These are phyloP conservation scores for Pseudocercospora crystallina DNA, from an alignment of 2,329 filamentous ascomycete genomes.

Conservation along the genomic window DNA sequence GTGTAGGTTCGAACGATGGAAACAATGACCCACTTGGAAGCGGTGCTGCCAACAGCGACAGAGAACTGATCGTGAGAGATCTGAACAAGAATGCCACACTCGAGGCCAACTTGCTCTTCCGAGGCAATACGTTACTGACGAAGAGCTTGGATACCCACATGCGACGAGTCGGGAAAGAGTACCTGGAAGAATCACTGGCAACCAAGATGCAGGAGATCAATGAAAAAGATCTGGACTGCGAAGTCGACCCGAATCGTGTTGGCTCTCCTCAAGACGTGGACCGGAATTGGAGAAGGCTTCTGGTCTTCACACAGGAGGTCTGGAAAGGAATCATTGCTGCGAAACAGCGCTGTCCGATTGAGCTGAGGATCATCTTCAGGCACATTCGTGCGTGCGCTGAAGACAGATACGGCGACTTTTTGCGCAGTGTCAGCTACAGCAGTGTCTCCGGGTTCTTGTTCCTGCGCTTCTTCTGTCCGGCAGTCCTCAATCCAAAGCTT, in stretches of 20 bases:
- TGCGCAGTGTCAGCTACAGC: constrained; percentile 86
- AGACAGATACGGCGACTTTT: constrained; percentile 88
- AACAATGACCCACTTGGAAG: constrained; percentile 55
- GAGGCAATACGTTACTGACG: constrained; percentile 90
- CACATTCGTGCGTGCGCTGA: constrained; percentile 91
- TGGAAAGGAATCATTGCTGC: constrained; percentile 82
- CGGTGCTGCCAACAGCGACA: constrained; percentile 50
- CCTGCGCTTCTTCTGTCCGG: constrained; percentile 90
- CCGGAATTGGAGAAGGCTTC: constrained; percentile 77
- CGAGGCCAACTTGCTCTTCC: constrained; percentile 91
- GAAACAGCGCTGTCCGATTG: constrained; percentile 72
- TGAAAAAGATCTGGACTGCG: constrained; percentile 84
- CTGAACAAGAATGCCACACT: constrained; percentile 76
- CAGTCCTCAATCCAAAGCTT: constrained; percentile 92
- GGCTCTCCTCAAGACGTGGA: constrained; percentile 67
- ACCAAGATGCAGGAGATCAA: constrained; percentile 88
- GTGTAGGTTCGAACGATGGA: constrained; percentile 65
- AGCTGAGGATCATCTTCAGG: constrained; percentile 81
- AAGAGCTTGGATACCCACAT: constrained; percentile 94
- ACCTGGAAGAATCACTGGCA: constrained; percentile 81
- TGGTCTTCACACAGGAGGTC: constrained; percentile 74
- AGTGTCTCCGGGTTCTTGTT: constrained; percentile 95
- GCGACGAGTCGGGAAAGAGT: constrained; percentile 89
- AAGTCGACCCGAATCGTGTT: constrained; percentile 87
- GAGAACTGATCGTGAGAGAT: constrained; percentile 71